Evolutionary conservation across 78 protist genomes (phyloP), one percentile per base, ranked within the genome.

Genomic region (slime mould (Dictyostelium discoideum)): DNA sequence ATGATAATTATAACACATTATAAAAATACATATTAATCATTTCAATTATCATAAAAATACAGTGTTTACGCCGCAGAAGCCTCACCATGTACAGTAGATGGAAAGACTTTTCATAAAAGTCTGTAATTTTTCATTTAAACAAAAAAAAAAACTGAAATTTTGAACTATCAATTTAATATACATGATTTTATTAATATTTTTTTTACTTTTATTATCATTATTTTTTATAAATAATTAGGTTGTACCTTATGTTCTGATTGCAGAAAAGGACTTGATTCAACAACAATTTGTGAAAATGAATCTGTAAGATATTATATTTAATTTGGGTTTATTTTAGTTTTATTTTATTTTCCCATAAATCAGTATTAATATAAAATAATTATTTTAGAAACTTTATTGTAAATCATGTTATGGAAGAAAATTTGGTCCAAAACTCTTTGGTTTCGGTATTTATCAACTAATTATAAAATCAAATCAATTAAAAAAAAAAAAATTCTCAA

Each of bases 391-490:
- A 60, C 69, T 60, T 20, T 69, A 69, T 69, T 69, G 77, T 10
- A 69, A 69, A 69, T 22, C 77, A 16, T 69, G 77, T 26, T 69
- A 69, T 69, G 77, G 77, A 22, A 69, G 26, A 18, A 69, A 69
- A 8, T 69, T 69, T 69, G 77, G 77, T 24, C 77, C 77, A 69
- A 69, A 69, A 60, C 69, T 60, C 69, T 60, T 60, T 60, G 69
- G 69, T 60, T 60, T 60, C 69, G 77, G 77, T 69, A 69, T 26
- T 26, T 69, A 69, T 69, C 39, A 69, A 26, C 18, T 60, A 7
- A 24, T 69, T 69, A 16, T 42, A 22, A 65, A 32, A 32, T 32
- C 37, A 32, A 32, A 32, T 32, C 37, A 32, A 32, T 32, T 32
- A 32, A 32, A 24, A 69, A 69, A 69, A 1, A 32, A 32, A 24